A percentile compares a stretch with the other conserved stretches of the same genome.
phyloP scores from a whole-genome alignment of 2,329 filamentous ascomycete species.

The Chrysoporthe austroafricana region DNA sequence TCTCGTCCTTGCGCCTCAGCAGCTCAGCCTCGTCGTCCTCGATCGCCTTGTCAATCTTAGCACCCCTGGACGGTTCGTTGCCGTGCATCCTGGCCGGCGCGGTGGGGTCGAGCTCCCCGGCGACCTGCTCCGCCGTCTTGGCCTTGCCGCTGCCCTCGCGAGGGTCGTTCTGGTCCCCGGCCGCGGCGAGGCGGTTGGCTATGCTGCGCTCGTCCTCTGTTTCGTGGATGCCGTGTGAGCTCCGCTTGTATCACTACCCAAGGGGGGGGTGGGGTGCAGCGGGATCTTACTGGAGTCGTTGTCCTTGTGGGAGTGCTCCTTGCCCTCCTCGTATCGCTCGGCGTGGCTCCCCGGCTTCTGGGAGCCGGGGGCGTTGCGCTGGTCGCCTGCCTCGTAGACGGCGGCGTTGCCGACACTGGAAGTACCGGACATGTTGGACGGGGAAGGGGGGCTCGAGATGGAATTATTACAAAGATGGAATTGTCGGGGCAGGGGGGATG shows the following conservation, averaged over 20 bases:
- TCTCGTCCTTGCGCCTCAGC: constrained; percentile 53
- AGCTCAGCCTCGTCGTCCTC: constrained; percentile 69
- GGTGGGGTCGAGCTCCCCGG: constrained; percentile 31
- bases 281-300: constrained; percentile 71
- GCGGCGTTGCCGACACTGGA: constrained; percentile 69
- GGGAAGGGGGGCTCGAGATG: neutral
- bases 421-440: constrained; percentile 39
- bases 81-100: constrained; percentile 63
- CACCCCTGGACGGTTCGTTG: constrained; percentile 75
- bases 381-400: constrained; percentile 78
- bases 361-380: constrained; percentile 64
- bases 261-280: neutral
- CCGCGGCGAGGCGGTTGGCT: constrained; percentile 70
- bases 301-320: constrained; percentile 67
- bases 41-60: constrained; percentile 71
- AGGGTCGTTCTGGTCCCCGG: constrained; percentile 28
- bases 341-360: constrained; percentile 48
- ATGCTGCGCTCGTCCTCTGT: constrained; percentile 73
- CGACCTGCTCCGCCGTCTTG: constrained; percentile 37
- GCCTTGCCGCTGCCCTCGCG: constrained; percentile 31
- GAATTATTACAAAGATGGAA: neutral
- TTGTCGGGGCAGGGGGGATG: neutral
- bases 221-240: neutral
- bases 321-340: constrained; percentile 72
- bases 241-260: neutral